Evolutionary conservation across 1,139 yeast species (phyloP).

Genomic region (Blastobotrys capitulatus): DNA sequence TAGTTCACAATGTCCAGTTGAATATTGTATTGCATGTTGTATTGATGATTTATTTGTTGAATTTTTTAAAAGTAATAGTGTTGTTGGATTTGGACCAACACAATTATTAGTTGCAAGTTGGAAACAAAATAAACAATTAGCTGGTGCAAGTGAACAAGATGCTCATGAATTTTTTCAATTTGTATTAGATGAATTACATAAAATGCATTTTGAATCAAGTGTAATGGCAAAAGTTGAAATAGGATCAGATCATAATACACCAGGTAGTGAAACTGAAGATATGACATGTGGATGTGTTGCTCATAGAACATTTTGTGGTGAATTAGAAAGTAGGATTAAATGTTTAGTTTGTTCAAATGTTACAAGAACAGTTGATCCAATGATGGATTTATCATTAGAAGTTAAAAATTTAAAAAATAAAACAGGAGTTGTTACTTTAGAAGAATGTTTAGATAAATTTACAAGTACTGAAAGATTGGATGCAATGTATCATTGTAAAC

Average conservation of each 20-base stretch:
- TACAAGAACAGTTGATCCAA: constrained; percentile 77
- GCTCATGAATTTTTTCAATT: constrained; percentile 98
- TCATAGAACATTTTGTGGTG: constrained; percentile 75
- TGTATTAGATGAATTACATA: constrained; percentile 74
- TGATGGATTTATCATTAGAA: constrained; percentile 83
- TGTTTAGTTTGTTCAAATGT: constrained; percentile 64
- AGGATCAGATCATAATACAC: constrained; percentile 7
- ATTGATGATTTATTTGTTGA: constrained; percentile 68
- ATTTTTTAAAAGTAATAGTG: constrained; percentile 49
- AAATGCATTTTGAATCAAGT: constrained; percentile 21
- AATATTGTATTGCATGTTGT: constrained; percentile 76
- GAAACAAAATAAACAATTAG: constrained; percentile 74
- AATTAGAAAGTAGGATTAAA: constrained; percentile 63
- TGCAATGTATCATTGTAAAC: constrained; percentile 60
- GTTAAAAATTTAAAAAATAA: constrained; percentile 19
- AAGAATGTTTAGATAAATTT: constrained; percentile 68
- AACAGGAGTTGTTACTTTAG: constrained; percentile 30
- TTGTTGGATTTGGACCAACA: constrained; percentile 70
- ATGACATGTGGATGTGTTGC: constrained; percentile 65
- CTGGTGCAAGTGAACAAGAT: constrained; percentile 95
- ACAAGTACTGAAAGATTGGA: constrained; percentile 76
- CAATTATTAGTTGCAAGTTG: constrained; percentile 73
- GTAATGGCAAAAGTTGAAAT: constrained; percentile 14
- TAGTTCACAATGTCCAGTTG: constrained; percentile 22
- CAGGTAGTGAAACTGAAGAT: constrained; percentile 13